Evolutionary conservation across 2,329 filamentous ascomycete species (phyloP).

Genomic region (Penicillium brevicompactum): DNA sequence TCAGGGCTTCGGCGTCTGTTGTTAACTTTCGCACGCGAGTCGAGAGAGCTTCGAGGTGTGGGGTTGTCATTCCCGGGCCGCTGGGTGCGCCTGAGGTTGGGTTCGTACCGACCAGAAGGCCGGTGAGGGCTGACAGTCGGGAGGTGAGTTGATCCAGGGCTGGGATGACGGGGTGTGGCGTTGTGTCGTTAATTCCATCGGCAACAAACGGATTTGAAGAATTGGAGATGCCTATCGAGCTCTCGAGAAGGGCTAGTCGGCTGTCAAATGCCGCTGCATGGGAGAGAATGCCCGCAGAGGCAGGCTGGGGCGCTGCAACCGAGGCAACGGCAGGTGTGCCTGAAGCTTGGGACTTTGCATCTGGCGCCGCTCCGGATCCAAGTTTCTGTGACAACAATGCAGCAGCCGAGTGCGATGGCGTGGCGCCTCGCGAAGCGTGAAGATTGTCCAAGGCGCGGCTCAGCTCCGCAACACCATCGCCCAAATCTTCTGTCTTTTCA

Average conservation of each 20-base stretch:
- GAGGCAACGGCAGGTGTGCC: conserved; percentile 11
- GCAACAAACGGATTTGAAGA: conserved; percentile 59
- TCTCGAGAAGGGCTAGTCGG: conserved; percentile 76
- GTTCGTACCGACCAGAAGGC: conserved; percentile 41
- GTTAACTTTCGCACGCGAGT: conserved; percentile 47
- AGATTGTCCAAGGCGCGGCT: conserved; percentile 73
- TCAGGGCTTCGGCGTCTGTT: conserved; percentile 47
- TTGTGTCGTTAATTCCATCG: conserved; percentile 53
- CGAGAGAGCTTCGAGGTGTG: conserved; percentile 48
- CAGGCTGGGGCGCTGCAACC: conserved; percentile 7
- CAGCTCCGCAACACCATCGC: conserved; percentile 66
- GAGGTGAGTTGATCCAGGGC: conserved; percentile 78
- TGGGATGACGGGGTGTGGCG: conserved; percentile 70
- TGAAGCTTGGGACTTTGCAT: conserved; percentile 6
- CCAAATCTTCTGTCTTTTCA: conserved; percentile 47
- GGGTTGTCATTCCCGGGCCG: conserved; percentile 37
- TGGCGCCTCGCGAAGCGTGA: conserved; percentile 33
- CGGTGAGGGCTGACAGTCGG: conserved; percentile 73
- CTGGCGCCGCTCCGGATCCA: conserved; percentile 14
- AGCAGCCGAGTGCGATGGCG: conserved; percentile 36
- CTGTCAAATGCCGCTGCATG: conserved; percentile 87
- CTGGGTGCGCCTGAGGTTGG: conserved; percentile 28
- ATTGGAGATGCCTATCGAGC: conserved; percentile 75
- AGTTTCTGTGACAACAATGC: conserved; percentile 39
- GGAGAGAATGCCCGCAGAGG: conserved; percentile 60